Percentiles rank a stretch among this genome's conserved stretches.
Conservation (phyloP, 257 asterid species). For the Solanum habrochaites region DNA sequence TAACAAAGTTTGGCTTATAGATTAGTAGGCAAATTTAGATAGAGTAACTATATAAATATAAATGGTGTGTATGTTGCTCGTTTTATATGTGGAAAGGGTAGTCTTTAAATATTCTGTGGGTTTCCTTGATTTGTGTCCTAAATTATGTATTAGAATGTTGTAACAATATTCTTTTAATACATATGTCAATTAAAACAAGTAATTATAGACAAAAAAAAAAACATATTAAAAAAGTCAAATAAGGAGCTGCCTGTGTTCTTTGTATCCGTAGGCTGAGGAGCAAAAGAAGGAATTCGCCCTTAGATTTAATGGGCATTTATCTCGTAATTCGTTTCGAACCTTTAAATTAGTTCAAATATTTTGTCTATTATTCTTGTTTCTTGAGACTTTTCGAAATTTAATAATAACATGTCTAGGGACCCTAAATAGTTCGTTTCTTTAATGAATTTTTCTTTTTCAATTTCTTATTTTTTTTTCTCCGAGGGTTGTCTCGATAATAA, state of each 20-base stretch:
- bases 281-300: not conserved
- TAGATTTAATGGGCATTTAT: not conserved
- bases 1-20: too few species aligned
- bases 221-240: not conserved
- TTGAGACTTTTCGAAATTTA: too few species aligned
- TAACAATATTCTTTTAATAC: too few species aligned
- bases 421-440: not conserved
- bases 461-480: not conserved
- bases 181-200: too few species aligned
- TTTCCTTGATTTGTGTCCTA: too few species aligned
- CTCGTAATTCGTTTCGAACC: not conserved
- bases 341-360: not conserved
- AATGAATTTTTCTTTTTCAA: not conserved
- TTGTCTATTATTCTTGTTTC: not conserved
- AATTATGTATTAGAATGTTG: too few species aligned
- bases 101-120: not conserved
- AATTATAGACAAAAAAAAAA: accelerated
- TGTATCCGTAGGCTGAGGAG: not conserved
- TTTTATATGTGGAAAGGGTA: too few species aligned
- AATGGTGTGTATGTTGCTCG: too few species aligned
- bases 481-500: too few species aligned
- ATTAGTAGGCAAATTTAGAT: too few species aligned
- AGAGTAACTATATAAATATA: too few species aligned
- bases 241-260: not conserved
- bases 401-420: not conserved